Percentiles rank a stretch among this genome's conserved stretches.
Evolutionary conservation across 495 filamentous ascomycete species (phyloP).

Genomic region (Tuber aestivum): DNA sequence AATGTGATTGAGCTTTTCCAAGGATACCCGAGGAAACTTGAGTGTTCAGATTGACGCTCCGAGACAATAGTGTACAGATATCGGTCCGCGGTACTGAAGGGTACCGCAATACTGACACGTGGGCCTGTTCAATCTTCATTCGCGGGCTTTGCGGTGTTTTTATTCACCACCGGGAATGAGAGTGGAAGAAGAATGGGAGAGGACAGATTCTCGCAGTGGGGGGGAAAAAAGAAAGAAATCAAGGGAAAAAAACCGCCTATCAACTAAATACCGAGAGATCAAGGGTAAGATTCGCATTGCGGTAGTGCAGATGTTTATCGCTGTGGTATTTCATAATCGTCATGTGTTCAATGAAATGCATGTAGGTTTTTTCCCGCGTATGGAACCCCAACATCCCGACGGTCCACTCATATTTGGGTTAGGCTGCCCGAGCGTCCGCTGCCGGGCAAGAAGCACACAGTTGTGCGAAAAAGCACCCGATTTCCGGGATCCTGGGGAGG

Average conservation of each 20-base stretch:
- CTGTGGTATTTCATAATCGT: not conserved
- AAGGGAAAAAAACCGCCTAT: conserved; percentile 1
- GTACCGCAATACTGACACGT: not conserved
- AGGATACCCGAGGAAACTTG: conserved; percentile 2
- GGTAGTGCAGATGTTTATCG: conserved; percentile 1
- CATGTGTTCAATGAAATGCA: not conserved
- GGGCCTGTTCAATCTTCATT: not conserved
- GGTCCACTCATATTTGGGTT: not conserved
- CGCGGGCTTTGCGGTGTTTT: conserved; percentile 2
- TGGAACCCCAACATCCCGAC: not conserved
- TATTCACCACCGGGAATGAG: not conserved
- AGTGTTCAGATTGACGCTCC: not conserved
- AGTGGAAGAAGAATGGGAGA: not conserved
- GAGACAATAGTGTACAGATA: not conserved
- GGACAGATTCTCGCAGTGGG: not conserved
- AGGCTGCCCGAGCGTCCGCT: not conserved
- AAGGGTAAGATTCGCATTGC: conserved; percentile 1
- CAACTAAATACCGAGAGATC: not conserved
- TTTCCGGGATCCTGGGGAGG: not conserved
- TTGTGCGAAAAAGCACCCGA: not conserved
- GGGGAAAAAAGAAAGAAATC: not conserved
- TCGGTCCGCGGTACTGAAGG: not conserved
- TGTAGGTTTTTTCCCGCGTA: not conserved
- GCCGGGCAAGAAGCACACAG: not conserved
- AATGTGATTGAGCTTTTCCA: conserved; percentile 5